Evolutionary conservation across 2,329 filamentous ascomycete species (phyloP), one percentile per base, ranked within the genome.

Genomic region (Pseudocercospora crystallina): DNA sequence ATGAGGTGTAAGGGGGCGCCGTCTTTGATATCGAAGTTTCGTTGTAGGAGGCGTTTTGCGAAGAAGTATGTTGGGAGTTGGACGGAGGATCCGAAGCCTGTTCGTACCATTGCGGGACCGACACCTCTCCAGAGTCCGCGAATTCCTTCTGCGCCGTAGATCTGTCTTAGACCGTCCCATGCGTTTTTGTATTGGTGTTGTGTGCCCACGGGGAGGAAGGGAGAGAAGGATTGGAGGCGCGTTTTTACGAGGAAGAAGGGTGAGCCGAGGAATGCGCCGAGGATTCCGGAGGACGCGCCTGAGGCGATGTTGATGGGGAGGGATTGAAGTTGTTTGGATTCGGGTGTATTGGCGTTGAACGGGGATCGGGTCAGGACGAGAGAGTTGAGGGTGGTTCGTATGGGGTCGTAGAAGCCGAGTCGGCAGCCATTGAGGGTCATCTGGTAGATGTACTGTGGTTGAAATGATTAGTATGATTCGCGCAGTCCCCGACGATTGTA

Each of bases 231-330:
- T 73, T 99, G 94, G 51, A 99, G 78, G 37, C 94, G 84, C 2
- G 94, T 99, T 79, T 99, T 99, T 70, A 97, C 87, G 47, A 99
- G 83, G 80, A 99, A 99, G 74, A 99, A 97, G 2, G 94, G 94
- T 47, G 89, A 95, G 34, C 92, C 94, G 15, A 88, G 87, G n/a
- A 88, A 88, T 8, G 92, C 94, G 59, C 94, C 94, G 51, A 99
- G 81, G 56, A 99, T 83, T 47, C 94, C 94, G 2, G 90, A 96
- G 10, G 82, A 77, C 14, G 94, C 94, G 62, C 94, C 94, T 49
- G 90, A 87, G 69, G 96, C 86, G 77, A 99, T 90, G 75, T 99
- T 99, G 73, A 97, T 81, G 32, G 83, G 87, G 51, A 97, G 80
- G 61, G 84, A 92, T 72, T 99, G 94, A 26, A 85, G 80, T 10